phyloP scores from a whole-genome alignment of 75 land plant species.

The Picea glauca region DNA sequence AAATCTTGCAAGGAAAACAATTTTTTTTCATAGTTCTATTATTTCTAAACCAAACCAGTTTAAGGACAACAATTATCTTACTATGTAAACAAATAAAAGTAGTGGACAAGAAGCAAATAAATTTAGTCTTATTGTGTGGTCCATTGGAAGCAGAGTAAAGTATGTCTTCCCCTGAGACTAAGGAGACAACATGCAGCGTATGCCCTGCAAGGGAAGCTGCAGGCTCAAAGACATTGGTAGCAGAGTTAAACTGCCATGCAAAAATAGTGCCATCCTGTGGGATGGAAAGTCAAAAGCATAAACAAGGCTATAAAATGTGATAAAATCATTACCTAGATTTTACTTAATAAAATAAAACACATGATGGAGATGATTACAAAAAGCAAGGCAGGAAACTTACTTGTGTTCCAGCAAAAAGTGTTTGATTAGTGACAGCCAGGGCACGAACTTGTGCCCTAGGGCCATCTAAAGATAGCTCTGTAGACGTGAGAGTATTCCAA shows the following conservation, averaged over 20 bases:
- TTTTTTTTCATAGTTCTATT: no score
- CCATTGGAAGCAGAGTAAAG: conserved; percentile 99
- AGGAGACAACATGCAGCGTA: conserved; percentile 64
- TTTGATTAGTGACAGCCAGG: conserved; percentile 43
- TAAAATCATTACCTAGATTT: not conserved
- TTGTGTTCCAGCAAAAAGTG: conserved; percentile 12
- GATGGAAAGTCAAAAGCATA: not conserved
- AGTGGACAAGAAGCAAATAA: no score
- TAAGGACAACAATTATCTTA: no score
- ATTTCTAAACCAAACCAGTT: no score
- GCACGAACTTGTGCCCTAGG: conserved; percentile 74
- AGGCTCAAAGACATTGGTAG: conserved; percentile 77
- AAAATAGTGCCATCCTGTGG: conserved; percentile 83
- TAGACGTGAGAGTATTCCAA: conserved; percentile 50
- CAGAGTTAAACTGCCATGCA: conserved; percentile 73
- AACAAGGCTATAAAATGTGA: not conserved
- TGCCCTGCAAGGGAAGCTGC: conserved; percentile 82
- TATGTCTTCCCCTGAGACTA: conserved; percentile 60
- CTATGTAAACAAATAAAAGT: no score
- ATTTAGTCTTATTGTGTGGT: conserved; percentile 72
- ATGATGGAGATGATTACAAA: no score
- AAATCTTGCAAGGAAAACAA: no score
- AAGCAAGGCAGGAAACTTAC: no score
- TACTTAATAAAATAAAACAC: no score
- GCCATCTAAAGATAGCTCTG: conserved; percentile 50